Evolutionary conservation across 768 basidiomycete species (phyloP).

Genomic region (Naganishia friedmannii): DNA sequence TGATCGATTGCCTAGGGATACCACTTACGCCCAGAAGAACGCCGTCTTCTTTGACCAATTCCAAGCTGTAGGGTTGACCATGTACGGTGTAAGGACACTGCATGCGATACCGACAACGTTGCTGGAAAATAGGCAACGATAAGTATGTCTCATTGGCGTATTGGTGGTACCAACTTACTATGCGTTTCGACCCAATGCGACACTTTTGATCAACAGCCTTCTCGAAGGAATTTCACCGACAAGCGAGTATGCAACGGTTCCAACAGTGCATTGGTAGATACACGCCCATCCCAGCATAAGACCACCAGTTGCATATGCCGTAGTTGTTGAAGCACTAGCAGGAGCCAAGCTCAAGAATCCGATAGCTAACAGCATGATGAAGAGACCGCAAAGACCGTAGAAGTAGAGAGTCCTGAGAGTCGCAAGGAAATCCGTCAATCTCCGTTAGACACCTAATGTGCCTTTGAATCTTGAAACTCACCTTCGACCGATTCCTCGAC

Average conservation of each 20-base stretch:
- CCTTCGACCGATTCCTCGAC: constrained; percentile 38
- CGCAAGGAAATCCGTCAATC: neutral
- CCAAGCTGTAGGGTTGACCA: constrained; percentile 35
- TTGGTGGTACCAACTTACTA: neutral
- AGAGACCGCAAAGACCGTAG: constrained; percentile 43
- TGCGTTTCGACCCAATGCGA: constrained; percentile 35
- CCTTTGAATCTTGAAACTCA: neutral
- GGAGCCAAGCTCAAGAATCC: constrained; percentile 45
- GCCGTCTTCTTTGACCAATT: constrained; percentile 35
- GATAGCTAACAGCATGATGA: constrained; percentile 40
- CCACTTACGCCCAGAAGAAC: constrained; percentile 33
- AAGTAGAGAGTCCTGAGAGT: constrained; percentile 37
- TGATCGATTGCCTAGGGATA: neutral
- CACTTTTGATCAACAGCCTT: constrained; percentile 34
- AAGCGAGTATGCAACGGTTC: constrained; percentile 37
- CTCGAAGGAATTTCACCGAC: constrained; percentile 39
- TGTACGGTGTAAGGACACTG: constrained; percentile 30
- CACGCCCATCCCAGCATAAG: constrained; percentile 51
- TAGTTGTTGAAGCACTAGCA: constrained; percentile 23
- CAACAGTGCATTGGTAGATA: constrained; percentile 50
- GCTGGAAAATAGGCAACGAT: constrained; percentile 1
- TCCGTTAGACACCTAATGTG: neutral
- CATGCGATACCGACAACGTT: constrained; percentile 28
- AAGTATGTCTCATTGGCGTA: neutral
- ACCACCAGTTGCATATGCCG: constrained; percentile 45